Evolutionary conservation across 495 filamentous ascomycete genomes (phyloP).

Genomic region (Neurospora sp.): DNA sequence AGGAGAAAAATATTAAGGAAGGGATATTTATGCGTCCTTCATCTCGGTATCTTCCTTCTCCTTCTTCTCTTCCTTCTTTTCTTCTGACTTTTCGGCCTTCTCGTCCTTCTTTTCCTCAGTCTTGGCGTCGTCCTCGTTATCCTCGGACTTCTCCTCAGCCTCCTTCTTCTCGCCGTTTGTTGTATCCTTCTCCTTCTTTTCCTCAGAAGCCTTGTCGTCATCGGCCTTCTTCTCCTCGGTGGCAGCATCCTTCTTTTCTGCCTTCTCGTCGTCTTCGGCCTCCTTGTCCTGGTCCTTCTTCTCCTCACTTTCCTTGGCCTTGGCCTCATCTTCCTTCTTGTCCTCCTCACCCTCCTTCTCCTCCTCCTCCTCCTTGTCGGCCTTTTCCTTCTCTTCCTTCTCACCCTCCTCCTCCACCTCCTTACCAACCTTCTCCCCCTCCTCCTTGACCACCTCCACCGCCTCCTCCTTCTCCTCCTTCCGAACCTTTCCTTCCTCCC

Average conservation of each 20-base stretch:
- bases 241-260: slow-evolving; percentile 3
- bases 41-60: slow-evolving; percentile 18
- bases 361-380: background rate
- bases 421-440: slow-evolving; percentile 2
- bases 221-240: slow-evolving; percentile 10
- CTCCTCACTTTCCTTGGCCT: background rate
- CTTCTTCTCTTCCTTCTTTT: slow-evolving; percentile 14
- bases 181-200: slow-evolving; percentile 1
- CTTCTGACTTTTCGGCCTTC: background rate
- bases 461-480: background rate
- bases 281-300: slow-evolving; percentile 10
- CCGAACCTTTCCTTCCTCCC: slow-evolving; percentile 13
- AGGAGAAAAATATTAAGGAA: background rate
- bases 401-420: slow-evolving; percentile 6
- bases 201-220: too few species aligned
- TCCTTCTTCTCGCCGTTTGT: background rate
- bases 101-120: background rate
- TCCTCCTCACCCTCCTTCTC: background rate
- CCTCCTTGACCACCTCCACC: background rate
- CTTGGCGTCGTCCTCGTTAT: too few species aligned
- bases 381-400: background rate
- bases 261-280: background rate
- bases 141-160: background rate
- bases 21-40: slow-evolving; percentile 6
- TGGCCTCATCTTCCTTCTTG: background rate